Evolutionary conservation across 176 grass and related monocot genomes (phyloP).

Genomic region (Urochloa ruziziensis): DNA sequence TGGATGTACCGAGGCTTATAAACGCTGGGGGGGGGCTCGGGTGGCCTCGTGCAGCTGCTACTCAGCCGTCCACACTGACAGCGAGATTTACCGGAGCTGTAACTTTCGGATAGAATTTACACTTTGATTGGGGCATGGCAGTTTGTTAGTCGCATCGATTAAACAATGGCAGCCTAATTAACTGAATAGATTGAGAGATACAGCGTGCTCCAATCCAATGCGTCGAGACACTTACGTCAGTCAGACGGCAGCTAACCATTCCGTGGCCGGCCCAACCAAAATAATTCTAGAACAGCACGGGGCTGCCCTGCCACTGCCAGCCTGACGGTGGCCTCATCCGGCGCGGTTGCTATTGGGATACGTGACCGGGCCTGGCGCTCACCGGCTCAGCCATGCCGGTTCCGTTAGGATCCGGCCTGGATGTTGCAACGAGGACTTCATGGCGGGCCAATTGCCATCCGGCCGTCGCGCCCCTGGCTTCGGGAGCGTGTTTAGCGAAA

Average conservation of each 20-base stretch:
- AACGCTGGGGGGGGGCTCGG: not conserved
- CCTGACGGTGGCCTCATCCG: not conserved
- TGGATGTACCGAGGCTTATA: constrained; percentile 6
- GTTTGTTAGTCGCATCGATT: not conserved
- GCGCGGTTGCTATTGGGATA: not conserved
- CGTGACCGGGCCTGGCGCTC: not conserved
- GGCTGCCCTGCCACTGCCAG: not conserved
- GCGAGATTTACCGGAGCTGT: not conserved
- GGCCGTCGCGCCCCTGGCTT: not conserved
- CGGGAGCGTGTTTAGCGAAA: not conserved
- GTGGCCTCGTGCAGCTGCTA: not conserved
- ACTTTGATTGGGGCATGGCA: not conserved
- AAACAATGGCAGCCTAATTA: not conserved
- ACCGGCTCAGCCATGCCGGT: not conserved
- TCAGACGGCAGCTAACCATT: not conserved
- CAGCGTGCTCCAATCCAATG: not conserved
- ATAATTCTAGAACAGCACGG: constrained; percentile 21
- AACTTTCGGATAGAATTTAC: not conserved
- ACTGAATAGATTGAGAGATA: not conserved
- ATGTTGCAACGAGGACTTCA: not conserved
- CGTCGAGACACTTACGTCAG: not conserved
- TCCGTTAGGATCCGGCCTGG: not conserved
- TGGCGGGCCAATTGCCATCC: not conserved
- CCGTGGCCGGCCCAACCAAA: not conserved
- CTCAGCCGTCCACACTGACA: too few relatives aligned